Evolutionary conservation across 2,329 filamentous ascomycete species (phyloP), one percentile per base, ranked within the genome.

Genomic region (Xylaria multiplex): DNA sequence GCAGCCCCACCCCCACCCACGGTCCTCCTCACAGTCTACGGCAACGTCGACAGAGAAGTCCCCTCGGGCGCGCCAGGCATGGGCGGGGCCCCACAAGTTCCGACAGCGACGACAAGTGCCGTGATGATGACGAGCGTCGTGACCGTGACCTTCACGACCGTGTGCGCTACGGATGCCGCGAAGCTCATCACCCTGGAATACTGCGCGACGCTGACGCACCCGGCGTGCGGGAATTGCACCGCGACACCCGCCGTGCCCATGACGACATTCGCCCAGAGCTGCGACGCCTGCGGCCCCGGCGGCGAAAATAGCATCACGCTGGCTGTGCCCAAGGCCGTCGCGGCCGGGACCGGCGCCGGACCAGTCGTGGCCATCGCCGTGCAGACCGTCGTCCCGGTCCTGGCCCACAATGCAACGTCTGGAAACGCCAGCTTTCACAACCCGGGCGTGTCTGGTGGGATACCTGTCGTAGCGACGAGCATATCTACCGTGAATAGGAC

Each of bases 21-120:
- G 46, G 70, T 76, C 45, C 77, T 84, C 6, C 75, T 85, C 19
- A 83, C 79, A 1, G 73, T 85, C 13, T 85, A 84, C 74, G 81
- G 76, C 50, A 74, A 77, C 61, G 67, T 81, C 13, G 65, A 69
- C 27, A 70, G 72, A 37, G 75, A 78, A 35, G 67, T 69, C 35
- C 78, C 71, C 35, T 74, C 70, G 0, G 73, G 63, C 3, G 81
- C 82, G 0, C 81, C 81, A 1, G 72, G 70, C 1, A 73, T 74
- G 67, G 73, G 74, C 19, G 70, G 75, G 40, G n/a, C 32, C 22
- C n/a, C 14, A 48, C 22, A 9, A 1, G 32, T 14, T 16, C 27
- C 37, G 11, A 37, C 50, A 9, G n/a, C 19, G 13, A 52, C 35
- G 22, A 45, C 35, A 22, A 37, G 35, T 8, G 35, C 35, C 35